These are phyloP conservation scores for Cryptococcus sp. DNA, from an alignment of 1,284 basidiomycete genomes.

Conservation along the genomic window DNA sequence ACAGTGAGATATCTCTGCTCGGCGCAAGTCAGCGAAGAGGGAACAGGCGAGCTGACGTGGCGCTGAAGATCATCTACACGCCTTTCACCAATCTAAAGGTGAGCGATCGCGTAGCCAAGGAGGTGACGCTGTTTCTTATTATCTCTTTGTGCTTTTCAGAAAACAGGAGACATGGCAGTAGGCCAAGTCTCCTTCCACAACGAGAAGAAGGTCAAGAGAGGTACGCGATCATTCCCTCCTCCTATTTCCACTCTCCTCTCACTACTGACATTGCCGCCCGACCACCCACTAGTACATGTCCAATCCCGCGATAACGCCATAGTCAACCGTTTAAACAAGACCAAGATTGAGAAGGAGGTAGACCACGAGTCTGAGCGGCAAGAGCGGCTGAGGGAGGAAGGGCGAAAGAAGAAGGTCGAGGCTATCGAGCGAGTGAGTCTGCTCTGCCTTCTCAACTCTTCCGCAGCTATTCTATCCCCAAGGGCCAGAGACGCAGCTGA, in stretches of 20 bases:
- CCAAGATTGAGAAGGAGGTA: constrained; percentile 76
- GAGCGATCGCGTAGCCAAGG: constrained; percentile 7
- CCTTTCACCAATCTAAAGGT: constrained; percentile 87
- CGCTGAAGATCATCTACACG: constrained; percentile 73
- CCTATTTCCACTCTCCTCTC: neutral
- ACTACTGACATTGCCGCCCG: neutral
- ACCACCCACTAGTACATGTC: constrained; percentile 61
- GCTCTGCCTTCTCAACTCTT: neutral
- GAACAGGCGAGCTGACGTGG: neutral
- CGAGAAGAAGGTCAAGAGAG: constrained; percentile 79
- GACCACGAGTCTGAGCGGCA: constrained; percentile 86
- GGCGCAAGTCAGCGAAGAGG: neutral
- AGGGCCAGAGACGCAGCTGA: neutral
- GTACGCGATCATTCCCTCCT: constrained; percentile 48
- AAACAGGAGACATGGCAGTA: constrained; percentile 94
- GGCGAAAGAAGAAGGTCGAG: constrained; percentile 61
- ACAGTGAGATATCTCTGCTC: constrained; percentile 50
- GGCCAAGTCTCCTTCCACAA: constrained; percentile 92
- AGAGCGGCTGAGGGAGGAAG: constrained; percentile 76
- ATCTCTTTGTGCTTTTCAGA: constrained; percentile 55
- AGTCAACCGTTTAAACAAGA: constrained; percentile 93
- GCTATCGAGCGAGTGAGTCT: constrained; percentile 55
- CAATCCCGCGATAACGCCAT: constrained; percentile 79
- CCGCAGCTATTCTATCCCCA: neutral
- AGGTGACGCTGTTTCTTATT: neutral